Percentiles rank a stretch among this genome's conserved stretches.
Conservation (phyloP, 768 basidiomycete genomes). For the Sistotremastrum niveocremeum region DNA sequence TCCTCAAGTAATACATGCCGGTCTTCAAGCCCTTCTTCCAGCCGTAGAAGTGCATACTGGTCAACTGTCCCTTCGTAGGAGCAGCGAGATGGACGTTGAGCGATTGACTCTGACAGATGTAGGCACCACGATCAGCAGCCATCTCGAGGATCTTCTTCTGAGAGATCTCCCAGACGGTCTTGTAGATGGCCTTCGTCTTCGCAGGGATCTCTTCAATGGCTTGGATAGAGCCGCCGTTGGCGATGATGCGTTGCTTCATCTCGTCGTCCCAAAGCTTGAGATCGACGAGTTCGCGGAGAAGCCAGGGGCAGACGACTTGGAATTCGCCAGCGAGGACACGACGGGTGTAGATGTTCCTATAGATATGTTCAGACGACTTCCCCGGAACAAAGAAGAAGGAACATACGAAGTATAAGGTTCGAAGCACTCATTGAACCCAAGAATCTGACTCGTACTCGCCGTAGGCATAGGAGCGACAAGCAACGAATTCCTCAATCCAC, state of each 20-base stretch:
- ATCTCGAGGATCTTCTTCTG: constrained; percentile 98
- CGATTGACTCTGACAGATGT: constrained; percentile 92
- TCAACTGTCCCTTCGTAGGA: constrained; percentile 84
- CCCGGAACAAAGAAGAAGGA: not conserved
- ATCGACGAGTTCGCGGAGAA: constrained; percentile 94
- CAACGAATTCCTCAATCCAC: constrained; percentile 73
- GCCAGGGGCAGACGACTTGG: constrained; percentile 98
- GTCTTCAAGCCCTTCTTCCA: constrained; percentile 99
- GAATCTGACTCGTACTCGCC: constrained; percentile 94
- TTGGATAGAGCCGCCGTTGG: constrained; percentile 82
- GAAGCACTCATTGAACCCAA: constrained; percentile 98
- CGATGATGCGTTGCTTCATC: constrained; percentile 99
- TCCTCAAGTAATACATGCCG: constrained; percentile 96
- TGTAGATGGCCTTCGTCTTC: constrained; percentile 94
- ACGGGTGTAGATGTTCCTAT: constrained; percentile 94
- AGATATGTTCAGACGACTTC: constrained; percentile 7
- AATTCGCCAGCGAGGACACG: constrained; percentile 99
- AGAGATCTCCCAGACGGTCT: constrained; percentile 99
- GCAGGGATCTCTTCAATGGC: constrained; percentile 81
- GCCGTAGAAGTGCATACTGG: constrained; percentile 97
- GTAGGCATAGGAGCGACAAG: constrained; percentile 97
- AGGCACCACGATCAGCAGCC: constrained; percentile 97
- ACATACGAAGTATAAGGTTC: constrained; percentile 90
- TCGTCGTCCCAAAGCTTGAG: constrained; percentile 92
- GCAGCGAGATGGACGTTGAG: constrained; percentile 87